phyloP scores from a whole-genome alignment of 1,284 basidiomycete genomes.

The Mycosarcoma maydis region DNA sequence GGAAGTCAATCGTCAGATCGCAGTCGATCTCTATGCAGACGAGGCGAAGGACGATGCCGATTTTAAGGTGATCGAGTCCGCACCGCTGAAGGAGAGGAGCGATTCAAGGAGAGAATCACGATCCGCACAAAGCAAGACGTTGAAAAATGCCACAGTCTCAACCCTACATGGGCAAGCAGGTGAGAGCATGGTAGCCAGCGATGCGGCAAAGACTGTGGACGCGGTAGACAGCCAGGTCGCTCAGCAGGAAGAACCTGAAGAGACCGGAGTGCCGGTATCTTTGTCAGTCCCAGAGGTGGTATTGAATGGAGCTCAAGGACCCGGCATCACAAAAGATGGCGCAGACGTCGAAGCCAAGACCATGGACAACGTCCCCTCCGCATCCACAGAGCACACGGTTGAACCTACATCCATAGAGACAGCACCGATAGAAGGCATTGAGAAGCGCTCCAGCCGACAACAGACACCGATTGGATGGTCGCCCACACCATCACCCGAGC shows the following conservation, averaged over 20 bases:
- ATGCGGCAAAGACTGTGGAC: not conserved
- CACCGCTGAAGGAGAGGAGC: not conserved
- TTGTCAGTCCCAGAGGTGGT: conserved; percentile 15
- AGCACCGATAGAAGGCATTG: not conserved
- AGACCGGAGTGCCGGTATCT: conserved; percentile 20
- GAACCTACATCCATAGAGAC: conserved; percentile 7
- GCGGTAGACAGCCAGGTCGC: not conserved
- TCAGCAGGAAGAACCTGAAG: conserved; percentile 2
- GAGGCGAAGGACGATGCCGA: conserved; percentile 5
- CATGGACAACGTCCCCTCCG: conserved; percentile 43
- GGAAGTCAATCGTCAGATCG: conserved; percentile 38
- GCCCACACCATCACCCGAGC: conserved; percentile 47
- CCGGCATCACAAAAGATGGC: conserved; percentile 12
- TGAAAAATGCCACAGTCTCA: not conserved
- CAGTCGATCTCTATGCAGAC: conserved; percentile 8
- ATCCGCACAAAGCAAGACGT: not conserved
- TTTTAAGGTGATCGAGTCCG: conserved; percentile 12
- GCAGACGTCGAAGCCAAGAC: conserved; percentile 17
- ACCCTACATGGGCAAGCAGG: no score
- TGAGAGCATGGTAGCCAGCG: not conserved
- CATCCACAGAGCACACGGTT: conserved; percentile 20
- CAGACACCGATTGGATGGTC: conserved; percentile 52
- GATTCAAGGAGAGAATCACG: not conserved
- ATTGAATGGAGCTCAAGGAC: conserved; percentile 13
- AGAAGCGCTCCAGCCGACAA: conserved; percentile 9